Conservation (phyloP, 1,139 yeast species). For the Diutina neorugosa region DNA sequence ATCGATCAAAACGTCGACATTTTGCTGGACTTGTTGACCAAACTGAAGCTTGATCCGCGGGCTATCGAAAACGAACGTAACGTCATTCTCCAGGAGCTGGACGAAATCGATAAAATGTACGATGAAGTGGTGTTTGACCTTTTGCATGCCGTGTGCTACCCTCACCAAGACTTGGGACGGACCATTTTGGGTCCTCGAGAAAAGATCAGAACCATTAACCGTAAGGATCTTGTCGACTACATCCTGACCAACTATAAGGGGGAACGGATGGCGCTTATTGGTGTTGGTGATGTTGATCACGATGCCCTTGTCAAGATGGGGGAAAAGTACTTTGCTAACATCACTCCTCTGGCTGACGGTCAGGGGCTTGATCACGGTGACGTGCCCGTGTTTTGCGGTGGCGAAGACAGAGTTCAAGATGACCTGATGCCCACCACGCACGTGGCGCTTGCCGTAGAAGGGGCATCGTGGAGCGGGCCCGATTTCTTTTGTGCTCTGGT, state of each 20-base stretch:
- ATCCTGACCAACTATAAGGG: slow-evolving; percentile 85
- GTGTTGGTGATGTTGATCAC: slow-evolving; percentile 90
- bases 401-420: slow-evolving; percentile 78
- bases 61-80: slow-evolving; percentile 95
- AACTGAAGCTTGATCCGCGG: slow-evolving; percentile 64
- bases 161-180: slow-evolving; percentile 87
- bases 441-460: slow-evolving; percentile 92
- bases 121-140: slow-evolving; percentile 98
- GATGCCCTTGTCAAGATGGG: slow-evolving; percentile 71
- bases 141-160: slow-evolving; percentile 84
- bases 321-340: slow-evolving; percentile 61
- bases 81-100: slow-evolving; percentile 90
- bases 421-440: slow-evolving; percentile 80
- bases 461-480: slow-evolving; percentile 94
- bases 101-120: slow-evolving; percentile 95
- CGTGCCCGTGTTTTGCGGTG: slow-evolving; percentile 72
- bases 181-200: slow-evolving; percentile 95
- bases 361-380: slow-evolving; percentile 60
- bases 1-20: slow-evolving; percentile 82
- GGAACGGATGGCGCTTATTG: slow-evolving; percentile 94
- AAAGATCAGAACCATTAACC: slow-evolving; percentile 68
- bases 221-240: slow-evolving; percentile 66
- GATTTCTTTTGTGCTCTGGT: slow-evolving; percentile 93
- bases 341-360: slow-evolving; percentile 44
- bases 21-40: slow-evolving; percentile 77